A percentile compares a stretch with the other conserved stretches of the same genome.
These are phyloP conservation scores for Thoreauomyces humboldtii DNA, from an alignment of 192 early-diverging fungal genomes.

Conservation along the genomic window DNA sequence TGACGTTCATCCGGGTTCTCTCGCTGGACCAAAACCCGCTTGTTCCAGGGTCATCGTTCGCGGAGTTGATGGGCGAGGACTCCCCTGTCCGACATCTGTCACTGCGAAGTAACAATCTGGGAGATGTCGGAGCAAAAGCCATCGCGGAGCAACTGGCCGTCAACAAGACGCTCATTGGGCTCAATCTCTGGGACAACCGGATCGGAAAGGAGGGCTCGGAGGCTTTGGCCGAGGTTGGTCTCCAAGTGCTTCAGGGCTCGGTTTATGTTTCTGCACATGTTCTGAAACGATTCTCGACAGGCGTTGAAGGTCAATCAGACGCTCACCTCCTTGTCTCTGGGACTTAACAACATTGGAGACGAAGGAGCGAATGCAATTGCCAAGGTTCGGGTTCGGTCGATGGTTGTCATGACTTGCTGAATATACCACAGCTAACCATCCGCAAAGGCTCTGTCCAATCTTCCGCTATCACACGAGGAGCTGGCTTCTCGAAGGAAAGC, in stretches of 20 bases:
- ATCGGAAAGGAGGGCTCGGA: conserved; percentile 45
- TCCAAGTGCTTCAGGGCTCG: not conserved
- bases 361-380: conserved; percentile 41
- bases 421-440: not conserved
- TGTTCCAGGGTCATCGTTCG: conserved; percentile 40
- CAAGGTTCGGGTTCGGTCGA: conserved; percentile 34
- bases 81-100: conserved; percentile 34
- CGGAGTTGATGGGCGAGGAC: conserved; percentile 39
- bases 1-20: conserved; percentile 34
- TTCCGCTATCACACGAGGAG: conserved; percentile 40
- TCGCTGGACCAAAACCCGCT: conserved; percentile 46
- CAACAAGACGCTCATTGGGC: conserved; percentile 32
- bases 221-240: conserved; percentile 48
- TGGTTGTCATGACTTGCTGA: not conserved
- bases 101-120: conserved; percentile 44
- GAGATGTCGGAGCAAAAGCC: conserved; percentile 37
- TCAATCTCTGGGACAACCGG: conserved; percentile 49
- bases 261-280: too few species aligned
- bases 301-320: conserved; percentile 43
- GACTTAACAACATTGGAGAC: conserved; percentile 45
- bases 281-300: too few species aligned
- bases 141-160: conserved; percentile 37
- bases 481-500: conserved; percentile 36
- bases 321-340: conserved; percentile 42
- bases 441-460: conserved; percentile 43